A percentile compares a stretch with the other conserved stretches of the same genome.
Conservation (phyloP, 495 filamentous ascomycete genomes). For the Daldinia childiae region DNA sequence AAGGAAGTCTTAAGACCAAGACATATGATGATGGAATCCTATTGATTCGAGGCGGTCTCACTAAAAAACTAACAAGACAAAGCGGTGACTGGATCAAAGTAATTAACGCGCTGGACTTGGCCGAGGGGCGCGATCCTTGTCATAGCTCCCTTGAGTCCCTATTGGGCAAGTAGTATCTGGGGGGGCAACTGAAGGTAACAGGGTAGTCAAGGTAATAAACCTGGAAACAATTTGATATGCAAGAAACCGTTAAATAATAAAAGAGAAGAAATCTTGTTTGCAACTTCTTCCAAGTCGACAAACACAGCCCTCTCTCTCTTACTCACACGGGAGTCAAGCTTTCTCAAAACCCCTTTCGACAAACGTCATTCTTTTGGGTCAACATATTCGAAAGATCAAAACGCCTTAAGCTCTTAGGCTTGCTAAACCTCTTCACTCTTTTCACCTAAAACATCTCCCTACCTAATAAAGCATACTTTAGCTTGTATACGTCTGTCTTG, state of each 20-base stretch:
- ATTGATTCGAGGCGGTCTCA: background rate
- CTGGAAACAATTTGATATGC: slow-evolving; percentile 24
- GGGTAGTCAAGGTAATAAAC: slow-evolving; percentile 7
- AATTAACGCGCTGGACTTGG: slow-evolving; percentile 31
- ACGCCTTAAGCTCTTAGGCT: slow-evolving; percentile 8
- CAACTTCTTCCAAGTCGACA: slow-evolving; percentile 24
- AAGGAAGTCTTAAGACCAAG: background rate
- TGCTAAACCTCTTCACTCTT: slow-evolving; percentile 10
- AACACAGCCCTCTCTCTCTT: slow-evolving; percentile 13
- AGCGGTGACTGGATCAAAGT: slow-evolving; percentile 26
- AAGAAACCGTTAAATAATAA: slow-evolving; percentile 26
- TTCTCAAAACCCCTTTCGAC: slow-evolving; percentile 5
- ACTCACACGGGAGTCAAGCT: slow-evolving; percentile 26
- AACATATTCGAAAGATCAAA: background rate
- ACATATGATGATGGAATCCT: background rate
- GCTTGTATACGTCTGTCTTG: background rate
- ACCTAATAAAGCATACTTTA: slow-evolving; percentile 3
- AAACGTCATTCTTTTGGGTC: slow-evolving; percentile 6
- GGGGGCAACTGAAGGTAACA: too few relatives aligned
- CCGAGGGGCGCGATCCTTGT: slow-evolving; percentile 19
- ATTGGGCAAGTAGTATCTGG: slow-evolving; percentile 43
- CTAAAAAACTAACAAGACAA: slow-evolving; percentile 5
- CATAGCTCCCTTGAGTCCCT: slow-evolving; percentile 17
- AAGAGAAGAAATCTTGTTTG: slow-evolving; percentile 26
- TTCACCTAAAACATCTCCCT: slow-evolving; percentile 11